Evolutionary conservation across 2,329 filamentous ascomycete genomes (phyloP).

Genomic region (Colletotrichum australisinense): DNA sequence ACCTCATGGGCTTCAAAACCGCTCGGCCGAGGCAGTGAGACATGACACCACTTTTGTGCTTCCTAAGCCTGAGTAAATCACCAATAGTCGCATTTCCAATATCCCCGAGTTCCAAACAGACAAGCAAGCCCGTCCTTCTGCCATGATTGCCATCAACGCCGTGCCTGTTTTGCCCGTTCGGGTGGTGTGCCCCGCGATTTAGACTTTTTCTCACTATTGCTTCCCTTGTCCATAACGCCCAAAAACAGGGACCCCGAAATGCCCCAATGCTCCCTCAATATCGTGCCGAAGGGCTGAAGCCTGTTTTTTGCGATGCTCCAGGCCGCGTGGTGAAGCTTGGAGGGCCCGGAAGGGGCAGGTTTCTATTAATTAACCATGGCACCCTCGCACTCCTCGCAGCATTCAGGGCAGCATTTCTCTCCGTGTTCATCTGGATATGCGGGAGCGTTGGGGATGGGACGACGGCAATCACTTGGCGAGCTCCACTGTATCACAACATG

Average conservation of each 20-base stretch:
- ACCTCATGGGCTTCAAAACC: no score
- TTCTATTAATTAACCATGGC: background rate
- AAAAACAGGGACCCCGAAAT: background rate
- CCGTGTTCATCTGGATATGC: background rate
- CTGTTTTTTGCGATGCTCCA: background rate
- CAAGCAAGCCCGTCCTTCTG: background rate
- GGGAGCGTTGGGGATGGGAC: background rate
- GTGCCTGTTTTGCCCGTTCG: background rate
- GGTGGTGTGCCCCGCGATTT: slow-evolving; percentile 24
- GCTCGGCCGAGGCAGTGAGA: background rate
- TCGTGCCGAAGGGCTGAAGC: background rate
- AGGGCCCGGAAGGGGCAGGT: background rate
- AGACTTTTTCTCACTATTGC: slow-evolving; percentile 20
- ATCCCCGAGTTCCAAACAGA: background rate
- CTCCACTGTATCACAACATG: background rate
- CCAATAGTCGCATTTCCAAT: slow-evolving; percentile 5
- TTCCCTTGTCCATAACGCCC: slow-evolving; percentile 1
- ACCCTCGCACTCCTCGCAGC: background rate
- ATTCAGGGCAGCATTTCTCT: background rate
- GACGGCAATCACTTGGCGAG: background rate
- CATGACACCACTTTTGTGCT: background rate
- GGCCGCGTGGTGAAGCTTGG: background rate
- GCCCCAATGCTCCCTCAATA: background rate
- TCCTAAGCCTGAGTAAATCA: background rate
- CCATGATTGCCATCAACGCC: no score